Evolutionary conservation across 441 rosid species (phyloP).

Genomic region (Gossypium schwendimanii): DNA sequence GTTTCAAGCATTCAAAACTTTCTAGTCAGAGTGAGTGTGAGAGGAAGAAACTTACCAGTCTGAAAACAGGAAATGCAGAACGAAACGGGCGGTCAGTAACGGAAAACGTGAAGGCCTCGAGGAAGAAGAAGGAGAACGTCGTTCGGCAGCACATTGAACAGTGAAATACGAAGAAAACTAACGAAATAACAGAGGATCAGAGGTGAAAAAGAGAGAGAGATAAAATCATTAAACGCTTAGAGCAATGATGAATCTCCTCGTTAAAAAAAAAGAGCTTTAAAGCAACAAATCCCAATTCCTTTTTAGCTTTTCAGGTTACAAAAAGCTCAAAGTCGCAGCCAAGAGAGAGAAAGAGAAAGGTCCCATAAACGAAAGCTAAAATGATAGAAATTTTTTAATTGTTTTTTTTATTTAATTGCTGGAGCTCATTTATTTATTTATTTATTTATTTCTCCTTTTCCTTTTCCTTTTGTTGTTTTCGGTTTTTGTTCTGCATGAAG

Average conservation of each 20-base stretch:
- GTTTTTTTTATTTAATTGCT: conserved; percentile 9
- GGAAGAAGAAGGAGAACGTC: neutral
- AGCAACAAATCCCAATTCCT: neutral
- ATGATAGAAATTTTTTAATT: neutral
- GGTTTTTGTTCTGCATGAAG: neutral
- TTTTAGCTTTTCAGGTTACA: neutral
- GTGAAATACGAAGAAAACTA: neutral
- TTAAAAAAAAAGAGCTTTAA: neutral
- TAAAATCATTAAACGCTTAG: neutral
- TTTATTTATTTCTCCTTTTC: neutral
- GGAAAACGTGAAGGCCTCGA: neutral
- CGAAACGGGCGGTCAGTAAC: conserved; percentile 9
- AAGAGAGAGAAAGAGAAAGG: neutral
- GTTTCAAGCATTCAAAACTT: neutral
- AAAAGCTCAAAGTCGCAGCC: conserved; percentile 8
- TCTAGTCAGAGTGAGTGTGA: neutral
- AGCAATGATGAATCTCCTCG: neutral
- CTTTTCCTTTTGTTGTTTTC: neutral
- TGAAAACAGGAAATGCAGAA: conserved; percentile 22
- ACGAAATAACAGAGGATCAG: neutral
- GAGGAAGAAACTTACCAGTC: conserved; percentile 19
- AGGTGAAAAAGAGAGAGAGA: neutral
- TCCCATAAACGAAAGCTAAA: neutral
- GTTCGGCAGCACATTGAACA: conserved; percentile 23
- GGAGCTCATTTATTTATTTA: conserved; percentile 4